phyloP scores from a whole-genome alignment of 108 stramenopile genomes.

The Pseudonitzschia delicatissima region DNA sequence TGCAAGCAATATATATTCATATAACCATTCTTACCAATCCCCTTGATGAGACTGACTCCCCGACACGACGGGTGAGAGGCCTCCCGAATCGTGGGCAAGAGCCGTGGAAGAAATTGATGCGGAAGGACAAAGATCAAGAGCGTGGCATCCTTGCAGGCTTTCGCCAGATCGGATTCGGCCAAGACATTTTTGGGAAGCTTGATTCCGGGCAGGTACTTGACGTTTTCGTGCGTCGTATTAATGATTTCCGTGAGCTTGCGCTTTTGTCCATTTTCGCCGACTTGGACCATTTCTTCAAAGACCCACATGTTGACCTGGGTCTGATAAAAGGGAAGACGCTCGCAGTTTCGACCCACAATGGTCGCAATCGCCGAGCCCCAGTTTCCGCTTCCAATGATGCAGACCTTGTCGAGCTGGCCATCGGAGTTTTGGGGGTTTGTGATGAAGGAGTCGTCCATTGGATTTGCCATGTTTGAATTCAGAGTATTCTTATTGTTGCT shows the following conservation, averaged over 20 bases:
- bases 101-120: conserved; percentile 87
- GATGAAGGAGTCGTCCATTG: conserved; percentile 16
- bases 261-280: conserved; percentile 1
- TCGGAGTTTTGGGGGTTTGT: conserved; percentile 30
- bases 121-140: conserved; percentile 94
- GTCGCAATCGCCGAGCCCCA: conserved; percentile 92
- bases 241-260: conserved; percentile 87
- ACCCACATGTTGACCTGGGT: conserved; percentile 92
- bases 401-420: conserved; percentile 63
- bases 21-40: conserved; percentile 32
- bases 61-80: conserved; percentile 66
- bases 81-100: conserved; percentile 71
- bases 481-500: neutral
- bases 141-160: conserved; percentile 82
- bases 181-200: conserved; percentile 82
- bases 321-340: conserved; percentile 66
- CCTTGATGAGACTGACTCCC: conserved; percentile 88
- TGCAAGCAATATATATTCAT: neutral
- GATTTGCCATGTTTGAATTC: conserved; percentile 17
- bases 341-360: conserved; percentile 79
- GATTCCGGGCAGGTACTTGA: conserved; percentile 95
- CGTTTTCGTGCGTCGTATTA: conserved; percentile 91
- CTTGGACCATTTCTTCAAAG: conserved; percentile 73
- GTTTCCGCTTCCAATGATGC: conserved; percentile 93
- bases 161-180: conserved; percentile 81